Percentiles rank a stretch among this genome's conserved stretches.
Conservation (phyloP, 78 protist genomes). For the slime mould (Dictyostelium discoideum) region DNA sequence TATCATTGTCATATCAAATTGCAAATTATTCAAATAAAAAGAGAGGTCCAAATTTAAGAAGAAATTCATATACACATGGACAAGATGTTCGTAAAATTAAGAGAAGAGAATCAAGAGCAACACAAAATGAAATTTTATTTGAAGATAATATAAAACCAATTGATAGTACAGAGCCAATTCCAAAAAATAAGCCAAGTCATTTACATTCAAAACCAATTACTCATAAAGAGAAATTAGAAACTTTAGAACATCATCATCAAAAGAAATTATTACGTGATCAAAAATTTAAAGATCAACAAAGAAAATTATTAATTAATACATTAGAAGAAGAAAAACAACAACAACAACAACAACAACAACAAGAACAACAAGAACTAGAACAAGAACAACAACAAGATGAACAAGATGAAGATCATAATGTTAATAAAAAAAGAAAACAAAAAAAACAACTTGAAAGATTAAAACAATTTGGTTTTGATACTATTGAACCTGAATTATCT, state of each 20-base stretch:
- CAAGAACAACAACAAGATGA: background rate
- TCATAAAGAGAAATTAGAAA: background rate
- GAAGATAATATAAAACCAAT: background rate
- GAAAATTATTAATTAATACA: background rate
- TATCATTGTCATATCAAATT: background rate
- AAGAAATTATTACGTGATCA: background rate
- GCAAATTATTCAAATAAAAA: background rate
- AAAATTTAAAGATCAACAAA: conserved; percentile 3
- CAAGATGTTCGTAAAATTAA: conserved; percentile 16
- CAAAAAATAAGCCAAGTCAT: background rate
- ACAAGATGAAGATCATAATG: conserved; percentile 1
- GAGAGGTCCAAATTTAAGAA: background rate
- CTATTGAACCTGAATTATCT: background rate
- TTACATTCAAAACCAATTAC: background rate
- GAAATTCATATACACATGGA: conserved; percentile 49
- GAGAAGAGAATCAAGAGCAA: conserved; percentile 24
- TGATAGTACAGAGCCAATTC: background rate
- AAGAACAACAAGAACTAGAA: conserved; percentile 20
- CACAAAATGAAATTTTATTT: background rate
- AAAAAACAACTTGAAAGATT: conserved; percentile 5
- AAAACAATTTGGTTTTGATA: background rate
- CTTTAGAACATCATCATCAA: background rate
- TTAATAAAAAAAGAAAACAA: background rate
- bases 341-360: background rate
- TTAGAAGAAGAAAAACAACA: background rate